phyloP scores from a whole-genome alignment of 371 early-diverging fungal genomes.

The Mucor racemosus region DNA sequence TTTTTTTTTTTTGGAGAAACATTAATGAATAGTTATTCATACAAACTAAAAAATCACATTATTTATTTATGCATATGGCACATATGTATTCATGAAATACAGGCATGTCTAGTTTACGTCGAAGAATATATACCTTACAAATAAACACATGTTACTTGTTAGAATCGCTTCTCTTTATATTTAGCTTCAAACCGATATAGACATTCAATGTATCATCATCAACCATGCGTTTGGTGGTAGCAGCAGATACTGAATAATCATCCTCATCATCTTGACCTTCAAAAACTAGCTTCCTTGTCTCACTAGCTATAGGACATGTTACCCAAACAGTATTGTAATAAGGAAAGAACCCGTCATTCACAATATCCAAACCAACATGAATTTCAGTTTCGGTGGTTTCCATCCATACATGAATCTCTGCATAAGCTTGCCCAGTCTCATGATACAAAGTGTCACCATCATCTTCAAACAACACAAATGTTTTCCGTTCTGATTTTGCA shows the following conservation, averaged over 20 bases:
- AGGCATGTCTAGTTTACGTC: no score
- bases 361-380: conserved; percentile 35
- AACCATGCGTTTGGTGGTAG: conserved; percentile 6
- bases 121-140: no score
- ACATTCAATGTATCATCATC: conserved; percentile 27
- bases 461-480: conserved; percentile 42
- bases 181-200: conserved; percentile 18
- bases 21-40: no score
- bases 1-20: no score
- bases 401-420: conserved; percentile 41
- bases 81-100: no score
- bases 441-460: conserved; percentile 47
- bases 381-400: conserved; percentile 31
- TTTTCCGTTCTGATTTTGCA: conserved; percentile 7
- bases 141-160: background rate
- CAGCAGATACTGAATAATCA: background rate
- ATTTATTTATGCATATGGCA: no score
- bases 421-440: conserved; percentile 37
- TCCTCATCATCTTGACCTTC: conserved; percentile 13
- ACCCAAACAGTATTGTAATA: conserved; percentile 46
- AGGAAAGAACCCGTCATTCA: conserved; percentile 42
- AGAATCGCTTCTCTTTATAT: no score
- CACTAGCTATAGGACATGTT: conserved; percentile 47
- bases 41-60: no score
- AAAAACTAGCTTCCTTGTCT: conserved; percentile 41